A percentile compares a stretch with the other conserved stretches of the same genome.
Evolutionary conservation across 768 basidiomycete species (phyloP).

Genomic region (Termitomyces titanicus): DNA sequence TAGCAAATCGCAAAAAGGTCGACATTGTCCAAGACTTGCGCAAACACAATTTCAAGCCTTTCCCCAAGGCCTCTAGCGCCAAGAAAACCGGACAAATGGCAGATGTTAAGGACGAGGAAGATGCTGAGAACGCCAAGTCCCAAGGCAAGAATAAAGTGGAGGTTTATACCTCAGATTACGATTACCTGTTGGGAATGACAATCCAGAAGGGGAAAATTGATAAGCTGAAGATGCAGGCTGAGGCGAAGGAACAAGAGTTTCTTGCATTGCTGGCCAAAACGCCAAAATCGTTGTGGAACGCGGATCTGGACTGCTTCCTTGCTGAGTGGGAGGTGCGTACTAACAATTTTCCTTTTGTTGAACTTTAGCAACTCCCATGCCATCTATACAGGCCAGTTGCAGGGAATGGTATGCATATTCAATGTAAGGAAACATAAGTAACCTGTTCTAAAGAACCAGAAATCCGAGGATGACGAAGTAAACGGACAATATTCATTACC

Average conservation of each 20-base stretch:
- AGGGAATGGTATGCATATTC: too few species aligned
- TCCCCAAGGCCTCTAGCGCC: conserved; percentile 75
- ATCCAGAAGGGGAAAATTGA: conserved; percentile 97
- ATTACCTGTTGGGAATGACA: conserved; percentile 93
- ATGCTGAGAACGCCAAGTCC: conserved; percentile 23
- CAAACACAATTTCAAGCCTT: conserved; percentile 81
- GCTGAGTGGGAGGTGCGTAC: conserved; percentile 82
- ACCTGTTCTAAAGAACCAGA: too few species aligned
- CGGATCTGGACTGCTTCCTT: conserved; percentile 81
- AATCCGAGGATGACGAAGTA: too few species aligned
- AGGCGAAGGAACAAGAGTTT: conserved; percentile 80
- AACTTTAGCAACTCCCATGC: too few species aligned
- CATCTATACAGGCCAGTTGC: too few species aligned
- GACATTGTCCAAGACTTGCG: conserved; percentile 85
- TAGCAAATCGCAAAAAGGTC: conserved; percentile 85
- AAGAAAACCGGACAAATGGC: conserved; percentile 66
- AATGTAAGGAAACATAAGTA: too few species aligned
- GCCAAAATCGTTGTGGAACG: conserved; percentile 85
- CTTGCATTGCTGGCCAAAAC: conserved; percentile 71
- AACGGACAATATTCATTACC: too few species aligned
- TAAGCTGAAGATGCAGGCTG: conserved; percentile 74
- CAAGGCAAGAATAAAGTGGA: conserved; percentile 17
- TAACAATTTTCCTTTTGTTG: too few species aligned
- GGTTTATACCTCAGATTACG: conserved; percentile 64
- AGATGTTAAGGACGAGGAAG: conserved; percentile 39